These are phyloP conservation scores for Ceratocystis eucalypticola DNA, from an alignment of 2,329 filamentous ascomycete species.

Conservation along the genomic window DNA sequence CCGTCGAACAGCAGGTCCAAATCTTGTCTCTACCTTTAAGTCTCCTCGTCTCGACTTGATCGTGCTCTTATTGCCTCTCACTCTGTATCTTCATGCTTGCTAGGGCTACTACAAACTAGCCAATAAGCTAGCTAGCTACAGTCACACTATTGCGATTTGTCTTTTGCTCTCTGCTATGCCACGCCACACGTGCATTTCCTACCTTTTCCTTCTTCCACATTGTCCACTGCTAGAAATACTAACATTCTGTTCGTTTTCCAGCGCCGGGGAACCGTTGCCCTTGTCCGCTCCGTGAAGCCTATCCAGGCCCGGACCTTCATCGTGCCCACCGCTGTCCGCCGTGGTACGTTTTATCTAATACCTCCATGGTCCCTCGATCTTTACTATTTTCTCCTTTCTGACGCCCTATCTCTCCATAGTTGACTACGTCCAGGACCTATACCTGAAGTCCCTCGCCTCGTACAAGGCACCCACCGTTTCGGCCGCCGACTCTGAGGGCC, in stretches of 20 bases:
- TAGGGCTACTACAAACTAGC: no score
- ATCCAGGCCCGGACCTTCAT: constrained; percentile 44
- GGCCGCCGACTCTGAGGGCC: constrained; percentile 72
- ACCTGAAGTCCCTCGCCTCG: constrained; percentile 87
- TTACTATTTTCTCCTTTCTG: not conserved
- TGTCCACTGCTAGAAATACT: not conserved
- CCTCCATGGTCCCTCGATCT: constrained; percentile 14
- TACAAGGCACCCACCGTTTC: constrained; percentile 83
- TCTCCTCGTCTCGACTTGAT: no score
- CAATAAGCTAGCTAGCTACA: not conserved
- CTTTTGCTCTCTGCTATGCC: constrained; percentile 3
- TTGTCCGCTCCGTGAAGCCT: constrained; percentile 31
- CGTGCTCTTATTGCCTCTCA: no score
- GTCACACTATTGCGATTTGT: not conserved
- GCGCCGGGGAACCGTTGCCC: constrained; percentile 16
- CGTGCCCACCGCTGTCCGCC: constrained; percentile 45
- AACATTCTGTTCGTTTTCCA: constrained; percentile 1
- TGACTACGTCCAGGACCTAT: constrained; percentile 95
- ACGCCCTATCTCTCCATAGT: constrained; percentile 38
- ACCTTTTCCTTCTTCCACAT: not conserved
- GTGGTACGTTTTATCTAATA: constrained; percentile 39
- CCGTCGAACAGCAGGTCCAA: no score
- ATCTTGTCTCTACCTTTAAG: no score
- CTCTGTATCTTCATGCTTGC: not conserved
- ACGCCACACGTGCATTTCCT: not conserved